Evolutionary conservation across 495 filamentous ascomycete species (phyloP).

Genomic region (Penicillium goetzii): DNA sequence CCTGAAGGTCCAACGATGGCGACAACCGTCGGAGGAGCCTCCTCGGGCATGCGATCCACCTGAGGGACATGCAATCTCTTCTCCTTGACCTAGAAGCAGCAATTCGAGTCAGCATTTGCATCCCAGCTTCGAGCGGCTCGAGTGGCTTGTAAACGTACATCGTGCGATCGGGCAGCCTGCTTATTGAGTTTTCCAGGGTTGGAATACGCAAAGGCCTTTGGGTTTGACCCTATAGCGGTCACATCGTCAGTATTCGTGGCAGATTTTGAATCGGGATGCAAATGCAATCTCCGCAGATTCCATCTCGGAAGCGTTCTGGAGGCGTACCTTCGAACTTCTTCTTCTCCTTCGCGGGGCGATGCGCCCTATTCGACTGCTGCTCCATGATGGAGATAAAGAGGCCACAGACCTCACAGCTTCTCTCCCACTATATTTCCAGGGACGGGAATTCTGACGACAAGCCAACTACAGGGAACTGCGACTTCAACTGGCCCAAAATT

Average conservation of each 20-base stretch:
- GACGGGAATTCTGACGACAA: slow-evolving; percentile 17
- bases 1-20: slow-evolving; percentile 92
- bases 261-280: slow-evolving; percentile 6
- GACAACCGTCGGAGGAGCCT: slow-evolving; percentile 91
- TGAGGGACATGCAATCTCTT: slow-evolving; percentile 94
- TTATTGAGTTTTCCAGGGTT: slow-evolving; percentile 84
- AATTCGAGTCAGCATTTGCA: slow-evolving; percentile 26
- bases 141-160: slow-evolving; percentile 59
- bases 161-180: slow-evolving; percentile 84
- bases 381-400: slow-evolving; percentile 62
- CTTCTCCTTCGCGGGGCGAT: slow-evolving; percentile 88
- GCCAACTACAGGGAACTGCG: slow-evolving; percentile 10
- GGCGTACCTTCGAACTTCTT: slow-evolving; percentile 68
- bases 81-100: slow-evolving; percentile 73
- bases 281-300: slow-evolving; percentile 22
- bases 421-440: slow-evolving; percentile 26
- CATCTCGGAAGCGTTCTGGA: slow-evolving; percentile 13
- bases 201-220: slow-evolving; percentile 88
- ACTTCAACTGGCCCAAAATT: slow-evolving; percentile 37
- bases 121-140: not conserved
- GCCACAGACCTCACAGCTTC: slow-evolving; percentile 38
- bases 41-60: slow-evolving; percentile 91
- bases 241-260: slow-evolving; percentile 22
- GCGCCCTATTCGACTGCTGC: slow-evolving; percentile 80
- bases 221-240: slow-evolving; percentile 66